phyloP scores from a whole-genome alignment of 352 stramenopile genomes.

The Hyaloperonospora brassicae region DNA sequence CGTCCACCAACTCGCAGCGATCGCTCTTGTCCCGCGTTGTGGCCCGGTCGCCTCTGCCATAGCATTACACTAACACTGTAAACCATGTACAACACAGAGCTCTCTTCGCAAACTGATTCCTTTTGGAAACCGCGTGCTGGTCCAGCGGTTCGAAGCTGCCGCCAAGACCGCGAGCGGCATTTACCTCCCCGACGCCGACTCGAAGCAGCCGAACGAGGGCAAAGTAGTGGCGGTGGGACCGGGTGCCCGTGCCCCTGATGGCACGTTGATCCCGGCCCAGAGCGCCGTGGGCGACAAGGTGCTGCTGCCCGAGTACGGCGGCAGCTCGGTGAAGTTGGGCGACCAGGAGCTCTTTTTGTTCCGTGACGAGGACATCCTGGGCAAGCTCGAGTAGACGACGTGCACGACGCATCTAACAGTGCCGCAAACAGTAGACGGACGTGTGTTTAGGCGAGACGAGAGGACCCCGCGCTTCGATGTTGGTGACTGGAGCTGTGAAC shows the following conservation, averaged over 20 bases:
- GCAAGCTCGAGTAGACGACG: conserved; percentile 85
- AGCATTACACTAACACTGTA: background rate
- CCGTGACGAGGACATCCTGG: conserved; percentile 95
- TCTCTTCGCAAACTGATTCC: conserved; percentile 87
- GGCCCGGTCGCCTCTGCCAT: background rate
- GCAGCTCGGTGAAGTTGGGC: conserved; percentile 88
- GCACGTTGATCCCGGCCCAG: conserved; percentile 80
- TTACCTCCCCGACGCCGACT: conserved; percentile 89
- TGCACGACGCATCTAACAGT: too few relatives aligned
- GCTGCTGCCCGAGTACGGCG: conserved; percentile 94
- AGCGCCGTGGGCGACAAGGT: conserved; percentile 91
- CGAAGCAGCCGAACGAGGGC: conserved; percentile 91
- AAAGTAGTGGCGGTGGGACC: conserved; percentile 91
- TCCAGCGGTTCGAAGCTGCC: conserved; percentile 88
- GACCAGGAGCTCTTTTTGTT: conserved; percentile 92
- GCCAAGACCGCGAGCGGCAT: conserved; percentile 91
- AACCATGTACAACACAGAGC: conserved; percentile 16
- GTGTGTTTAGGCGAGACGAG: too few relatives aligned
- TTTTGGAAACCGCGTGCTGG: conserved; percentile 92
- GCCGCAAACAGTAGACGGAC: too few relatives aligned
- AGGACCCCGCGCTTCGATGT: background rate
- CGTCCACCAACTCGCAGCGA: too few relatives aligned
- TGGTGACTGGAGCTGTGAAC: background rate
- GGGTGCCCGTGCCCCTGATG: conserved; percentile 84
- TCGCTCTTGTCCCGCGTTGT: background rate